Evolutionary conservation across 2,329 filamentous ascomycete species (phyloP).

Genomic region (Raffaelea arxii): DNA sequence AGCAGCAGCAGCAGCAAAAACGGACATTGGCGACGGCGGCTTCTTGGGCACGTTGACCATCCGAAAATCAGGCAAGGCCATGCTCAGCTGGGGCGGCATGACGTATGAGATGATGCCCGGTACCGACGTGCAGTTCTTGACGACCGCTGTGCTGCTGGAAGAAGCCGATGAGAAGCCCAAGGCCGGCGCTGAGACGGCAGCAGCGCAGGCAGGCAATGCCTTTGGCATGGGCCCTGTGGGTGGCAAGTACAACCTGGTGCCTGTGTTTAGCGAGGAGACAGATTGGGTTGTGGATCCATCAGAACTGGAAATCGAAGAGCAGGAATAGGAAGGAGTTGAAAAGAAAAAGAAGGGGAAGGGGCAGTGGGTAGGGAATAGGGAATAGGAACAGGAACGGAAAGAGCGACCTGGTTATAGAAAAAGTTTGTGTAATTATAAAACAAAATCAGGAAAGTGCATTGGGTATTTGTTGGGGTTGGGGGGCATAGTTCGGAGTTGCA

Average conservation of each 20-base stretch:
- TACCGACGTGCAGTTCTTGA: slow-evolving; percentile 42
- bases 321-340: slow-evolving; percentile 10
- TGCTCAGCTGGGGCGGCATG: slow-evolving; percentile 53
- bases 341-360: not conserved
- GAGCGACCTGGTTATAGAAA: no score
- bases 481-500: no score
- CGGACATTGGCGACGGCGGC: slow-evolving; percentile 30
- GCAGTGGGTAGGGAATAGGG: not conserved
- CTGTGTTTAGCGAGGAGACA: slow-evolving; percentile 47
- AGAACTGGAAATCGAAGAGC: slow-evolving; percentile 12
- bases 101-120: slow-evolving; percentile 44
- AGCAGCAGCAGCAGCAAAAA: not conserved
- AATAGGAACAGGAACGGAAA: no score
- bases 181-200: slow-evolving; percentile 17
- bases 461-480: no score
- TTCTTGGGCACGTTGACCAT: slow-evolving; percentile 51
- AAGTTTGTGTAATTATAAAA: no score
- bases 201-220: slow-evolving; percentile 32
- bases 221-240: slow-evolving; percentile 55
- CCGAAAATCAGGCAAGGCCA: slow-evolving; percentile 50
- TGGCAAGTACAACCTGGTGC: slow-evolving; percentile 51
- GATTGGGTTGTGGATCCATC: slow-evolving; percentile 34
- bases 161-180: slow-evolving; percentile 43
- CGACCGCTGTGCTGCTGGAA: slow-evolving; percentile 50
- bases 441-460: no score